A percentile compares a stretch with the other conserved stretches of the same genome.
These are phyloP conservation scores for Heliosperma pusillum DNA, from an alignment of 148 eudicot genomes.

Conservation along the genomic window DNA sequence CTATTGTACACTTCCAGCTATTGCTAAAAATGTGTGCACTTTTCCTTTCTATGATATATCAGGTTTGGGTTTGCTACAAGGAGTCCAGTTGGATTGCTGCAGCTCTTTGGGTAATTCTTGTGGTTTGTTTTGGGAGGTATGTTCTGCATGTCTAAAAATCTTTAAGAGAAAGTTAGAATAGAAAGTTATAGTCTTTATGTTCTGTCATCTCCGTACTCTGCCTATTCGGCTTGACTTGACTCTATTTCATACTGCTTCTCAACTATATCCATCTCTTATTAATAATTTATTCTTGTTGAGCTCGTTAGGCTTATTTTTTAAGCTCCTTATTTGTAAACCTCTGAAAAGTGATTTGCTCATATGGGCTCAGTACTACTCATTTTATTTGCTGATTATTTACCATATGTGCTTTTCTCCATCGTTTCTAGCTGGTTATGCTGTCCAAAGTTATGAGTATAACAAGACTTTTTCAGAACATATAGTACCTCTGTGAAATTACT, in stretches of 20 bases:
- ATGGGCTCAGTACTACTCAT: too few species aligned
- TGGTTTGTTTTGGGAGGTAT: conserved; percentile 80
- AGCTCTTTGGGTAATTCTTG: conserved; percentile 52
- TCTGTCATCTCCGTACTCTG: neutral
- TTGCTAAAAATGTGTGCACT: neutral
- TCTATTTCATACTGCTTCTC: neutral
- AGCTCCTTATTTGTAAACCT: neutral
- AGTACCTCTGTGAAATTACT: neutral
- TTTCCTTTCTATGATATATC: conserved; percentile 12
- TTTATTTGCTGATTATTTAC: too few species aligned
- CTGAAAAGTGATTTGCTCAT: neutral
- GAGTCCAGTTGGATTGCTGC: conserved; percentile 60
- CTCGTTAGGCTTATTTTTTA: neutral
- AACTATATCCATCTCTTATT: neutral
- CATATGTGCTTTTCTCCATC: too few species aligned
- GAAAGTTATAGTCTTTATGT: neutral
- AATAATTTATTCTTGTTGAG: neutral
- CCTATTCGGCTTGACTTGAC: neutral
- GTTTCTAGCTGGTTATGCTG: too few species aligned
- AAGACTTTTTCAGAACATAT: neutral
- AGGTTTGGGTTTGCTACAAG: conserved; percentile 84
- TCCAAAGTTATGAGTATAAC: too few species aligned
- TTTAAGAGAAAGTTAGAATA: neutral
- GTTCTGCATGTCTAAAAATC: neutral
- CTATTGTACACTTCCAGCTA: neutral